Conservation (phyloP, 1,139 yeast species). For the Candida pseudoviswanathii region DNA sequence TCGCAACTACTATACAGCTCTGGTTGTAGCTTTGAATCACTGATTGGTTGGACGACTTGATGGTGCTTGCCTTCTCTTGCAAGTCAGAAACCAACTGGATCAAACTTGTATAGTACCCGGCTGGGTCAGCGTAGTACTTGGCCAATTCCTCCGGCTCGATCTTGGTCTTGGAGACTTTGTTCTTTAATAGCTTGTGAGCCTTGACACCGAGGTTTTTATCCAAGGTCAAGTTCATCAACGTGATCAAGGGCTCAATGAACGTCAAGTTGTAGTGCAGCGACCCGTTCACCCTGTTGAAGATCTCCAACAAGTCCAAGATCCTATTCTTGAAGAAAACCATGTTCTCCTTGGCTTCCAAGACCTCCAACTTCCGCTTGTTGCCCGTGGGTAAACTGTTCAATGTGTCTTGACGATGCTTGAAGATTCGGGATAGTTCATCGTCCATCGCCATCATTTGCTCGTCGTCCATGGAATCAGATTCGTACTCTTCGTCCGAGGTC, state of each 20-base stretch:
- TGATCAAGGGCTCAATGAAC: slow-evolving; percentile 61
- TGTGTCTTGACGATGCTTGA: slow-evolving; percentile 76
- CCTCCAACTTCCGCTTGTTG: slow-evolving; percentile 69
- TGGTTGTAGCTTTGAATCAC: slow-evolving; percentile 61
- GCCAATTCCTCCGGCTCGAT: slow-evolving; percentile 25
- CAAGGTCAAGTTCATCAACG: slow-evolving; percentile 62
- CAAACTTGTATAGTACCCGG: slow-evolving; percentile 20
- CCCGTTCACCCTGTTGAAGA: slow-evolving; percentile 53
- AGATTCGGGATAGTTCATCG: slow-evolving; percentile 78
- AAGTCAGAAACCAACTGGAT: slow-evolving; percentile 32
- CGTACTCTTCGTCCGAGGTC: slow-evolving; percentile 43
- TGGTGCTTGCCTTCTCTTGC: slow-evolving; percentile 43
- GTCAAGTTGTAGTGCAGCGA: slow-evolving; percentile 43
- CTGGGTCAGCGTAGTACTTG: slow-evolving; percentile 20
- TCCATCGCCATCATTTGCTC: slow-evolving; percentile 97
- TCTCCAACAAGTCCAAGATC: slow-evolving; percentile 73
- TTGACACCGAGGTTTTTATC: slow-evolving; percentile 73
- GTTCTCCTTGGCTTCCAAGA: slow-evolving; percentile 73
- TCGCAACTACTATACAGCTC: slow-evolving; percentile 62
- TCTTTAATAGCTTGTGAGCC: slow-evolving; percentile 71
- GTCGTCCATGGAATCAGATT: slow-evolving; percentile 89
- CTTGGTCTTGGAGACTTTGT: slow-evolving; percentile 60
- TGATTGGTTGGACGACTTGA: slow-evolving; percentile 49
- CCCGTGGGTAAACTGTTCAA: slow-evolving; percentile 54
- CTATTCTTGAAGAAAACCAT: slow-evolving; percentile 80